Conservation (phyloP, 177 flowering plant species). For the Telopea speciosissima region DNA sequence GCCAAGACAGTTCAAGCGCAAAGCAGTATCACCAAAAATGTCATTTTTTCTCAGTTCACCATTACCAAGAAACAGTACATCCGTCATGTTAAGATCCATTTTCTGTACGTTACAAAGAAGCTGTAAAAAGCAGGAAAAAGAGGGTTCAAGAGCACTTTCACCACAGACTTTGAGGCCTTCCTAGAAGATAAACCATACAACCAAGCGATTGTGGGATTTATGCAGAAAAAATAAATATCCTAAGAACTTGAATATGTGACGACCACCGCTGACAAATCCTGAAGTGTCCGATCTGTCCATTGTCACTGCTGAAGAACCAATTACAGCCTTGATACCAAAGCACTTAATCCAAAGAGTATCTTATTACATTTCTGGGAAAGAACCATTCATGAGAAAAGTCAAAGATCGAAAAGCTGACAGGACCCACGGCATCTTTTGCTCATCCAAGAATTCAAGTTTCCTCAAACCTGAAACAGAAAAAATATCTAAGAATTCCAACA, state of each 20-base stretch:
- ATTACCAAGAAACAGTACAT: conserved; percentile 23
- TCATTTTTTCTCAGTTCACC: conserved; percentile 30
- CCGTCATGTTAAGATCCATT: conserved; percentile 50
- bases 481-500: background rate
- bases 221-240: conserved; percentile 15
- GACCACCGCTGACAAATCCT: conserved; percentile 81
- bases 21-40: conserved; percentile 51
- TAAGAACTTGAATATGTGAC: conserved; percentile 14
- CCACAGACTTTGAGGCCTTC: background rate
- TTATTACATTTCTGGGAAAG: conserved; percentile 57
- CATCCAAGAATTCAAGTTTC: conserved; percentile 34
- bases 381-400: conserved; percentile 41
- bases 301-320: conserved; percentile 15
- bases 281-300: conserved; percentile 79
- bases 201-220: conserved; percentile 6
- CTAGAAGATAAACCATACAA: conserved; percentile 6
- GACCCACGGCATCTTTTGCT: conserved; percentile 26
- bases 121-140: conserved; percentile 4
- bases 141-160: conserved; percentile 5
- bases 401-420: conserved; percentile 21
- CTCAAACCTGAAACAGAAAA: conserved; percentile 29
- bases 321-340: background rate
- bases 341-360: conserved; percentile 29
- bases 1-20: conserved; percentile 59
- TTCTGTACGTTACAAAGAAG: background rate